Percentiles rank a stretch among this genome's conserved stretches.
phyloP scores from a whole-genome alignment of 164 flowering plant genomes.

The Vitis riparia region DNA sequence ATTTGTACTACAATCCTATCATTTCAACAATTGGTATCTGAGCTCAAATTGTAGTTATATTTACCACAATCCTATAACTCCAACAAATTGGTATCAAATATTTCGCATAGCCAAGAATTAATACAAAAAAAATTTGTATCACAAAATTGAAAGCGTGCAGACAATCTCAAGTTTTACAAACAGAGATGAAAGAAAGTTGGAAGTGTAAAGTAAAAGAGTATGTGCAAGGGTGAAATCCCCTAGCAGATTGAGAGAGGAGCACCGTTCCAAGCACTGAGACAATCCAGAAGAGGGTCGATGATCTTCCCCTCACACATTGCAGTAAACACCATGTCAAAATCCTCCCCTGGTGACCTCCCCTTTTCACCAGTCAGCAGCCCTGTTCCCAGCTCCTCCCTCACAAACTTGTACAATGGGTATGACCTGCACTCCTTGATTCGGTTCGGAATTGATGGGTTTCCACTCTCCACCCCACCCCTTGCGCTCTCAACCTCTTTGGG shows the following conservation, averaged over 20 bases:
- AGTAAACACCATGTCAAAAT: slow-evolving; percentile 5
- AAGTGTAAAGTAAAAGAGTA: too few species aligned
- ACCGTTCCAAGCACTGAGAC: slow-evolving; percentile 11
- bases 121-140: too few species aligned
- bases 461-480: background rate
- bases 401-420: slow-evolving; percentile 2
- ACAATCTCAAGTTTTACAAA: too few species aligned
- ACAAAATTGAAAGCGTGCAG: too few species aligned
- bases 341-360: slow-evolving; percentile 1
- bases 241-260: slow-evolving; percentile 7
- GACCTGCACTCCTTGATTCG: slow-evolving; percentile 9
- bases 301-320: slow-evolving; percentile 11
- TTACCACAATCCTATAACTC: too few species aligned
- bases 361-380: slow-evolving; percentile 1
- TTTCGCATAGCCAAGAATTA: too few species aligned
- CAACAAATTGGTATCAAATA: too few species aligned
- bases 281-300: slow-evolving; percentile 6
- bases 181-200: too few species aligned
- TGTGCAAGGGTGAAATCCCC: background rate
- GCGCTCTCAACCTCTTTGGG: slow-evolving; percentile 6
- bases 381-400: slow-evolving; percentile 7
- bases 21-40: too few species aligned
- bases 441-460: background rate
- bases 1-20: too few species aligned
- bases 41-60: too few species aligned